A percentile compares a stretch with the other conserved stretches of the same genome.
These are phyloP conservation scores for Apiospora saccharicola DNA, from an alignment of 2,329 filamentous ascomycete species.

Conservation along the genomic window DNA sequence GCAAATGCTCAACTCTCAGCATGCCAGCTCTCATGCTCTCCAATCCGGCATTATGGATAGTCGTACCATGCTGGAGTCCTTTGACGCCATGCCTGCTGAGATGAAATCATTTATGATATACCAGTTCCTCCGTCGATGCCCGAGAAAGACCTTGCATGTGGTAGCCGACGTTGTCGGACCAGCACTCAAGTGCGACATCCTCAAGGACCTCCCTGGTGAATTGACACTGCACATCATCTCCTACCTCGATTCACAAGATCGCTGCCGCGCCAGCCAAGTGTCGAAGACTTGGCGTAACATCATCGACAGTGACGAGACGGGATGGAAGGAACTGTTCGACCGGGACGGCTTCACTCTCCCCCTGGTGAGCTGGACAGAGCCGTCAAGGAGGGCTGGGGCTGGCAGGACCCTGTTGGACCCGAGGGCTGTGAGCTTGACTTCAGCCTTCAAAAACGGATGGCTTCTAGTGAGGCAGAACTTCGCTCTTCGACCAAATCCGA, in stretches of 20 bases:
- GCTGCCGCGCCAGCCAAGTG: constrained; percentile 90
- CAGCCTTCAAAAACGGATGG: constrained; percentile 63
- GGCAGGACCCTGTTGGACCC: constrained; percentile 84
- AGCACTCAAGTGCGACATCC: constrained; percentile 91
- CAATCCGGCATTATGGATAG: constrained; percentile 70
- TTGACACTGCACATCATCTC: constrained; percentile 87
- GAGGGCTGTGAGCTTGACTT: constrained; percentile 84
- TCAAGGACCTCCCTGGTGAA: constrained; percentile 83
- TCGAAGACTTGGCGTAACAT: constrained; percentile 93
- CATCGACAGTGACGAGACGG: constrained; percentile 90
- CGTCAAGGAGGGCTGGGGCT: constrained; percentile 93
- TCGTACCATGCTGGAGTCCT: constrained; percentile 85
- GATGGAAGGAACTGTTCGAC: constrained; percentile 94
- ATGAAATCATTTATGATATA: constrained; percentile 98
- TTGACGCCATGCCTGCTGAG: constrained; percentile 88
- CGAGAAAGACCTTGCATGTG: constrained; percentile 86
- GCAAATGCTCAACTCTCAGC: constrained; percentile 41
- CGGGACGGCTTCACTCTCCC: constrained; percentile 81
- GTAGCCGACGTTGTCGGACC: constrained; percentile 93
- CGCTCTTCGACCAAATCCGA: constrained; percentile 53
- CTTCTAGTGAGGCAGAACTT: constrained; percentile 61
- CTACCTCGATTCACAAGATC: constrained; percentile 83
- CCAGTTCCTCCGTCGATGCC: constrained; percentile 87
- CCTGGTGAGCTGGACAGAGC: constrained; percentile 85
- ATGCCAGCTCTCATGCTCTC: constrained; percentile 41